A percentile compares a stretch with the other conserved stretches of the same genome.
phyloP scores from a whole-genome alignment of 2,329 filamentous ascomycete species.

The Lasiodiplodia gonubiensis region DNA sequence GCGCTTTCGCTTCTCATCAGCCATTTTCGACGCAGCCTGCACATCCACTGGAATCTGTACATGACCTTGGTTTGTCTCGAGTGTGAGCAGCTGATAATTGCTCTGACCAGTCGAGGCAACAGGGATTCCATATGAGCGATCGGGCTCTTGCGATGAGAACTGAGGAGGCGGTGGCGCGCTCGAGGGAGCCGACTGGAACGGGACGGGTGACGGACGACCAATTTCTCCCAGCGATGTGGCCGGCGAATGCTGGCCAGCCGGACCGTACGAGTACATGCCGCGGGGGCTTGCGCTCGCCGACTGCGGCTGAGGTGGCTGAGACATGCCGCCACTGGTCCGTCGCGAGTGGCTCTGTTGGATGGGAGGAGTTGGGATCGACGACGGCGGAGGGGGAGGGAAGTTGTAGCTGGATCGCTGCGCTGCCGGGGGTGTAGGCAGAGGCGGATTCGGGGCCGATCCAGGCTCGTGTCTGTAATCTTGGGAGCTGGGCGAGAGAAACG shows the following conservation, averaged over 20 bases:
- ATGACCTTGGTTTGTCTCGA: constrained; percentile 56
- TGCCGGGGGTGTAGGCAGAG: constrained; percentile 54
- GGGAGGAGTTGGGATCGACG: constrained; percentile 44
- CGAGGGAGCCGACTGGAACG: constrained; percentile 31
- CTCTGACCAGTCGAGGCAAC: constrained; percentile 54
- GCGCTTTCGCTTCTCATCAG: constrained; percentile 82
- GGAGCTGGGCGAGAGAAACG: constrained; percentile 52
- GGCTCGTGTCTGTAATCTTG: constrained; percentile 49
- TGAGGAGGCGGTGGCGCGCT: constrained; percentile 17
- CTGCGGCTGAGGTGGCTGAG: constrained; percentile 39
- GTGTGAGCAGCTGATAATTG: constrained; percentile 60
- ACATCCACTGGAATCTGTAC: constrained; percentile 75
- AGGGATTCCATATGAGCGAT: constrained; percentile 43
- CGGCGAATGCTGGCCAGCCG: constrained; percentile 44
- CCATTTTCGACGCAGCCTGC: constrained; percentile 79
- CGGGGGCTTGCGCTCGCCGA: constrained; percentile 53
- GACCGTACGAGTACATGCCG: constrained; percentile 55
- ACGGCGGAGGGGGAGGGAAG: constrained; percentile 35
- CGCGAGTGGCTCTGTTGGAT: constrained; percentile 50
- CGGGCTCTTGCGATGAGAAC: constrained; percentile 22
- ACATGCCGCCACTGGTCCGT: constrained; percentile 41
- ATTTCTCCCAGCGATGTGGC: constrained; percentile 29
- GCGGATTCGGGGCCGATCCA: constrained; percentile 50
- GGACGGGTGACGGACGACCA: constrained; percentile 34
- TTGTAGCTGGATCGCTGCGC: constrained; percentile 45